Conservation (phyloP, 352 stramenopile species). For the Pythium aphanidermatum region DNA sequence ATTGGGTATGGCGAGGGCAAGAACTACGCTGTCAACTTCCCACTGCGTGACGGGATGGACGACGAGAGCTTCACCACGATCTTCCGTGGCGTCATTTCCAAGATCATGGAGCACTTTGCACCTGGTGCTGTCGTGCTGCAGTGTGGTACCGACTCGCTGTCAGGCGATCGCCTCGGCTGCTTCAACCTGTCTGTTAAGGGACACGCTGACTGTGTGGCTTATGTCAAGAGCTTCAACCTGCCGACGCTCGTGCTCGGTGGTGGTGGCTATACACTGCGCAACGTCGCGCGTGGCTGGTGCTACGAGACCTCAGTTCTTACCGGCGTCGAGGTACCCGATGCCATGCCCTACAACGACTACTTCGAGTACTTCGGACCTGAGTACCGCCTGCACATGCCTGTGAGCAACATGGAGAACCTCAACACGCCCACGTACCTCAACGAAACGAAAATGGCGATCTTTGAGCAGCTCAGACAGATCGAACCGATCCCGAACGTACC, state of each 20-base stretch:
- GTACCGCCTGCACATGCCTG: constrained; percentile 96
- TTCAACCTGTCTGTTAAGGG: constrained; percentile 98
- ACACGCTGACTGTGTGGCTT: constrained; percentile 96
- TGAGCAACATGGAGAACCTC: constrained; percentile 96
- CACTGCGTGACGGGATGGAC: constrained; percentile 97
- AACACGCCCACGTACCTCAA: constrained; percentile 93
- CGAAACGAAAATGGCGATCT: constrained; percentile 84
- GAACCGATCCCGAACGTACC: constrained; percentile 95
- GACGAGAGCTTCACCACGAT: constrained; percentile 93
- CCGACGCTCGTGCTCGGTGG: constrained; percentile 96
- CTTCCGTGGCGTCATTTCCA: constrained; percentile 91
- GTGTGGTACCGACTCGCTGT: constrained; percentile 98
- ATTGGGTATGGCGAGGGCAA: constrained; percentile 89
- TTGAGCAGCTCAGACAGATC: constrained; percentile 94
- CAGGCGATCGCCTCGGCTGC: constrained; percentile 95
- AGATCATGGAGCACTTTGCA: constrained; percentile 96
- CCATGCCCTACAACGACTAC: constrained; percentile 99
- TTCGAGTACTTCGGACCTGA: constrained; percentile 99
- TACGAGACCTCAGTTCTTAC: constrained; percentile 97
- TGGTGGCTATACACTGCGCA: constrained; percentile 97
- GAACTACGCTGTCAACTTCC: constrained; percentile 99
- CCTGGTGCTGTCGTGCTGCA: constrained; percentile 97
- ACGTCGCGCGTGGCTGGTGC: constrained; percentile 91
- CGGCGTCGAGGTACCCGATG: constrained; percentile 88
- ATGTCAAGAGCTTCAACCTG: constrained; percentile 96